Conservation (phyloP, 176 grass and related monocot genomes). For the Guadua angustifolia region DNA sequence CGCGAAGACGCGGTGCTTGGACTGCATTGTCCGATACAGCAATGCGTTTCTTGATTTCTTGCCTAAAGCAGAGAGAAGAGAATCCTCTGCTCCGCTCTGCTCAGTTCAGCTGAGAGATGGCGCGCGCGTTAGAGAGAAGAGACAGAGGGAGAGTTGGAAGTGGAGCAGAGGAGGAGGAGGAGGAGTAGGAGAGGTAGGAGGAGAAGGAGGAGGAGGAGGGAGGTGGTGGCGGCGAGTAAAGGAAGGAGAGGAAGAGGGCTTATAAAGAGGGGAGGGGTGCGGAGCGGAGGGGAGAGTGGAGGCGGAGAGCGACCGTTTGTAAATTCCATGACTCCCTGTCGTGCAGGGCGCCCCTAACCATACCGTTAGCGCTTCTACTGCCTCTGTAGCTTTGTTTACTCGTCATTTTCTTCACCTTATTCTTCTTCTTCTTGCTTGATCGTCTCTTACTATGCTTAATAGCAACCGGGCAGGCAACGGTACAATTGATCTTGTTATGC, state of each 20-base stretch:
- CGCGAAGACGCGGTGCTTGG: slow-evolving; percentile 62
- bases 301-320: slow-evolving; percentile 38
- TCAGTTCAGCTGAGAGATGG: neutral
- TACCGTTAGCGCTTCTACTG: slow-evolving; percentile 40
- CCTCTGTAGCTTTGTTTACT: neutral
- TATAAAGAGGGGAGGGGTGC: slow-evolving; percentile 42
- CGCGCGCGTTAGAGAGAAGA: neutral
- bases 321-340: slow-evolving; percentile 55
- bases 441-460: neutral
- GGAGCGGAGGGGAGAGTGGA: neutral
- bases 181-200: slow-evolving; percentile 32
- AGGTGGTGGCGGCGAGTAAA: slow-evolving; percentile 42
- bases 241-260: slow-evolving; percentile 32
- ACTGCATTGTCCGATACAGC: slow-evolving; percentile 53
- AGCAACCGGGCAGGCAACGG: neutral
- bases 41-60: neutral
- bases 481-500: neutral
- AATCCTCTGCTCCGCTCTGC: neutral
- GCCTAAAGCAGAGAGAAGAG: neutral
- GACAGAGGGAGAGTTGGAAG: neutral
- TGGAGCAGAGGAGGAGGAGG: neutral
- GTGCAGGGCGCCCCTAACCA: slow-evolving; percentile 23
- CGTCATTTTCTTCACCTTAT: neutral
- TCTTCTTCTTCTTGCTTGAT: neutral
- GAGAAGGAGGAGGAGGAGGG: neutral